Evolutionary conservation across 164 flowering plant genomes (phyloP), one percentile per base, ranked within the genome.

Genomic region (Umbellularia californica): DNA sequence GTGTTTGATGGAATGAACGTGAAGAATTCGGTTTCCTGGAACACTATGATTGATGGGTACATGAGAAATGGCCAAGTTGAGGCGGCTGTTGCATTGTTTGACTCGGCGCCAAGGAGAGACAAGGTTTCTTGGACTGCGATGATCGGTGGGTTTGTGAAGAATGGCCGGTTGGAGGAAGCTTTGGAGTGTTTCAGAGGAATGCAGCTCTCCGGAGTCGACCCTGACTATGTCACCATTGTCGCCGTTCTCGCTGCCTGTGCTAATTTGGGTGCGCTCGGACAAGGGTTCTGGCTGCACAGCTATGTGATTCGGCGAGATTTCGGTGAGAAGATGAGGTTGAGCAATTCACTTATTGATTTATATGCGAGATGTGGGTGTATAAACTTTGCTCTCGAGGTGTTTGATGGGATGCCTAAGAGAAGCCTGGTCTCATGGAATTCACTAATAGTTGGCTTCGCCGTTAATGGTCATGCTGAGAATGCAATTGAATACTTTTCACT

Each of bases 31-130:
- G 70, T 71, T 17, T 70, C 78, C 3, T 75, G 73, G 69, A 76
- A 76, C 55, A 47, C 78, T 1, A 76, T 76, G 78, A 66, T 71
- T 30, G 78, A 73, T 66, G 76, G 76, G 63, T 51, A 65, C 27
- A 51, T 73, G 70, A 73, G 76, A 63, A 73, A 73, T 30, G 72
- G 72, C 22, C 35, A 68, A 30, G 55, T 75, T 3, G 66, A 55
- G 27, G 63, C 20, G 13, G 77, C 72, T 17, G 19, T 35, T 33
- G 58, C 35, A 15, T 33, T 75, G 35, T 75, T 75, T 35, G 19
- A 58, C 28, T 22, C 66, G 28, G 58, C 58, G 72, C 72, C 71
- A 5, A 41, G 23, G 23, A 68, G 72, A 28, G 77, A 69, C 33
- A 75, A 68, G 71, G 72, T 75, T 12, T 55, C 77, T 14, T 75